Conservation (phyloP, 805 yeast species). For the Barnettozyma populi region DNA sequence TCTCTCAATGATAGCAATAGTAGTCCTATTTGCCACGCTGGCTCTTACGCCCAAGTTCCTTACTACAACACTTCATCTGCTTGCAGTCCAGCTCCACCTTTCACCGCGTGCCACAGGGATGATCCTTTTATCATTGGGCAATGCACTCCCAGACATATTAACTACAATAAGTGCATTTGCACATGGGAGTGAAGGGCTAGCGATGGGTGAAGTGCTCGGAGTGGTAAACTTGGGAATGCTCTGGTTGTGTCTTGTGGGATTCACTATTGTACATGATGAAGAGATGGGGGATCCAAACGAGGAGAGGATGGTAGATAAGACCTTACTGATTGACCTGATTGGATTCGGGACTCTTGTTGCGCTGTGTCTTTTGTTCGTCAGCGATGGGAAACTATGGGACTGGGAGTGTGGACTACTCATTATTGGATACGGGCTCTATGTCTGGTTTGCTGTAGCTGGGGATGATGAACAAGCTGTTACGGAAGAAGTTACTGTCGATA, state of each 20-base stretch:
- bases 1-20: neutral
- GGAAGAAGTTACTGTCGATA: neutral
- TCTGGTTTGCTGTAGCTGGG: conserved; percentile 22
- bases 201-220: conserved; percentile 87
- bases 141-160: conserved; percentile 87
- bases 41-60: conserved; percentile 1
- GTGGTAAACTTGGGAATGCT: conserved; percentile 1
- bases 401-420: conserved; percentile 57
- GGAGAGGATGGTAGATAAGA: conserved; percentile 35
- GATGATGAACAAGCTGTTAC: neutral
- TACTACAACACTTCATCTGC: conserved; percentile 11
- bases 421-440: conserved; percentile 51
- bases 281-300: neutral
- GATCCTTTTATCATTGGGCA: conserved; percentile 84
- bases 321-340: conserved; percentile 54
- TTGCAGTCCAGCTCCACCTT: conserved; percentile 56
- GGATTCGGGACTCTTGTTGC: conserved; percentile 50
- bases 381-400: conserved; percentile 48
- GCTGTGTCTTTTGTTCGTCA: conserved; percentile 45
- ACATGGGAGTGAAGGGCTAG: conserved; percentile 65
- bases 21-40: neutral
- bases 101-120: conserved; percentile 81
- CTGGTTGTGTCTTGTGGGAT: neutral
- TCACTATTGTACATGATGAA: neutral
- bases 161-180: conserved; percentile 80